Conservation (phyloP, 208 protist species). For the Trichomonas vaginalis region DNA sequence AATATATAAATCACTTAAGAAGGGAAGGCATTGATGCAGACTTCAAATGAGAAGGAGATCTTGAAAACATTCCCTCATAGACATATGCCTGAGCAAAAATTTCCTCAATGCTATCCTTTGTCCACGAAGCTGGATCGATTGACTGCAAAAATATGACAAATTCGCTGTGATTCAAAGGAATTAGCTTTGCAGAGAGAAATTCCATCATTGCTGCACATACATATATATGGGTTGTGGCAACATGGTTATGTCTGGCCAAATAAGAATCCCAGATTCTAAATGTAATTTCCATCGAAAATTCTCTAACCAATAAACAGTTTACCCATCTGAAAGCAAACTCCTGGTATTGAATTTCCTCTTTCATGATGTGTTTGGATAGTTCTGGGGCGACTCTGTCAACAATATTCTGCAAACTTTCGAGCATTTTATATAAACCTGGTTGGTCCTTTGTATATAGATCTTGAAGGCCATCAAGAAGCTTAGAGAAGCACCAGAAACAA, state of each 20-base stretch:
- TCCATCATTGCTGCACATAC: conserved; percentile 57
- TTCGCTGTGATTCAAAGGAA: not conserved
- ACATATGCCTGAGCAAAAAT: not conserved
- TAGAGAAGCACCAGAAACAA: conserved; percentile 61
- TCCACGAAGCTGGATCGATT: not conserved
- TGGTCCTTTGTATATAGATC: conserved; percentile 67
- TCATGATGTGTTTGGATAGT: conserved; percentile 45
- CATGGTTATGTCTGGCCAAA: conserved; percentile 38
- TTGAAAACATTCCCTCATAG: not conserved
- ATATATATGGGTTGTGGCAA: conserved; percentile 58
- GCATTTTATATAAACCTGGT: conserved; percentile 60
- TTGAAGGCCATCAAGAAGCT: conserved; percentile 58
- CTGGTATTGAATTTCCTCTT: conserved; percentile 48
- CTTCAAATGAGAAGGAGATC: not conserved
- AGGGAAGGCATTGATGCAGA: not conserved
- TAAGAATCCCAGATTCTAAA: conserved; percentile 64
- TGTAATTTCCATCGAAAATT: conserved; percentile 53
- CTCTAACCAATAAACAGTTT: conserved; percentile 58
- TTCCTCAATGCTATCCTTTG: not conserved
- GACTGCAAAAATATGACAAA: not conserved
- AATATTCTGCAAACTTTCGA: conserved; percentile 35
- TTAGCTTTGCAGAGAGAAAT: not conserved
- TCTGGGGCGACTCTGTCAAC: conserved; percentile 33
- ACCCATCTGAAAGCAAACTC: conserved; percentile 46
- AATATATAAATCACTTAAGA: not conserved